A percentile compares a stretch with the other conserved stretches of the same genome.
These are phyloP conservation scores for Eremothecium cymbalariae DNA, from an alignment of 1,139 yeast species.

Conservation along the genomic window DNA sequence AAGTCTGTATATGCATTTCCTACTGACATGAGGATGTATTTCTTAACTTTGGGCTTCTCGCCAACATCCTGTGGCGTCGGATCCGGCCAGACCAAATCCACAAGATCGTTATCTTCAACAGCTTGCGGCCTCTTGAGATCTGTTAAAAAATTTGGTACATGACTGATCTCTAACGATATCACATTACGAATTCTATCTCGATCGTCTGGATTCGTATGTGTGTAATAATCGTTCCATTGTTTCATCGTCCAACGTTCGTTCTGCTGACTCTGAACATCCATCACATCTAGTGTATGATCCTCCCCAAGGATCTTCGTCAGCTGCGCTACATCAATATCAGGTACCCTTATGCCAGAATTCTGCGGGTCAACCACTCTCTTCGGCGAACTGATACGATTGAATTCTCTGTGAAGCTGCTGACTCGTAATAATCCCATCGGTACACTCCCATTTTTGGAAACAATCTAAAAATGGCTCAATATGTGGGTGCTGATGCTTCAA, in stretches of 20 bases:
- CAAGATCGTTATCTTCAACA: conserved; percentile 63
- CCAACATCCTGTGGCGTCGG: conserved; percentile 15
- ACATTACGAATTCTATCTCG: conserved; percentile 73
- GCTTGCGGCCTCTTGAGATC: conserved; percentile 52
- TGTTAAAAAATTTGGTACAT: conserved; percentile 41
- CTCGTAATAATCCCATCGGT: conserved; percentile 27
- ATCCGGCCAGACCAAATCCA: conserved; percentile 55
- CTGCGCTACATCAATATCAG: conserved; percentile 35
- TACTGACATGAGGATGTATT: conserved; percentile 82
- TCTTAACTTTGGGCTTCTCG: conserved; percentile 63
- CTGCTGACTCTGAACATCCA: conserved; percentile 84
- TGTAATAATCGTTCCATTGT: conserved; percentile 69
- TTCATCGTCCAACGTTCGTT: conserved; percentile 57
- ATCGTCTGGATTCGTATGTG: conserved; percentile 31
- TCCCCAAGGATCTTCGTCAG: conserved; percentile 57
- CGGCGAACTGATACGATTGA: conserved; percentile 34
- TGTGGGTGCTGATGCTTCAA: conserved; percentile 59
- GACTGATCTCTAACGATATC: conserved; percentile 69
- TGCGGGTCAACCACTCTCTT: conserved; percentile 32
- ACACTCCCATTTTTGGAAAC: conserved; percentile 19
- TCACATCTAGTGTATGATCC: conserved; percentile 64
- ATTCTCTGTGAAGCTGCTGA: conserved; percentile 34
- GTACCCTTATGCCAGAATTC: conserved; percentile 35
- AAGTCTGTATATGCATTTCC: conserved; percentile 76
- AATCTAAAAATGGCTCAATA: conserved; percentile 32